phyloP scores from a whole-genome alignment of 352 stramenopile species.

The Blastocystis sp. region DNA sequence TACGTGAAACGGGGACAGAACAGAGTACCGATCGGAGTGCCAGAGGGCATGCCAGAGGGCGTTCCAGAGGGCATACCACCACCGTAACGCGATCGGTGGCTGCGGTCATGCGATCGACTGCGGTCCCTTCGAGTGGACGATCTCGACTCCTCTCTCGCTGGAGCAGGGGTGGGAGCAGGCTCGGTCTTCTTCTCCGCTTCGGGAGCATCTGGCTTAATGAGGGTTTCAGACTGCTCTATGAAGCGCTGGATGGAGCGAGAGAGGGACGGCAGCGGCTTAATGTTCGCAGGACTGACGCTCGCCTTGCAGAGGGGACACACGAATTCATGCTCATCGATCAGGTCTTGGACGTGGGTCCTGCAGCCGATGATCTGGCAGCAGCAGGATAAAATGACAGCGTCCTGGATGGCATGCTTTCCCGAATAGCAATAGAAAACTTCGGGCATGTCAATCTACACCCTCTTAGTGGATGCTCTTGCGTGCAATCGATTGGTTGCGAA shows the following conservation, averaged over 20 bases:
- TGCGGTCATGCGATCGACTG: neutral
- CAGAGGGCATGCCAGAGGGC: neutral
- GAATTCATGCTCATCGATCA: neutral
- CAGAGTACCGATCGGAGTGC: neutral
- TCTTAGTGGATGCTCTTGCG: neutral
- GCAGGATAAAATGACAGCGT: constrained; percentile 48
- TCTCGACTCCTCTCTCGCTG: neutral
- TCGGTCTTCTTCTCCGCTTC: neutral
- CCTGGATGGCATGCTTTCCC: constrained; percentile 2
- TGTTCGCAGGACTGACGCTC: neutral
- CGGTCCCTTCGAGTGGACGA: neutral
- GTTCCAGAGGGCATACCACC: neutral
- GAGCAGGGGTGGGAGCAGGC: too few relatives aligned
- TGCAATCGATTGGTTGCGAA: constrained; percentile 5
- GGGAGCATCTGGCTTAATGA: neutral
- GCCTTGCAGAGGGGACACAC: constrained; percentile 15
- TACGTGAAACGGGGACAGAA: neutral
- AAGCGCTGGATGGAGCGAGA: constrained; percentile 3
- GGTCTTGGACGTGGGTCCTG: neutral
- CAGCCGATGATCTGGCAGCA: constrained; percentile 55
- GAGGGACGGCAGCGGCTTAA: constrained; percentile 4
- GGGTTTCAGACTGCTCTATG: neutral
- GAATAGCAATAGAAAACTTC: constrained; percentile 51
- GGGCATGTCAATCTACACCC: constrained; percentile 44
- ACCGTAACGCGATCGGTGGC: neutral